Base-by-base conservation (phyloP, 2,329 filamentous ascomycete genomes). In the Trichoderma gracile region DNA sequence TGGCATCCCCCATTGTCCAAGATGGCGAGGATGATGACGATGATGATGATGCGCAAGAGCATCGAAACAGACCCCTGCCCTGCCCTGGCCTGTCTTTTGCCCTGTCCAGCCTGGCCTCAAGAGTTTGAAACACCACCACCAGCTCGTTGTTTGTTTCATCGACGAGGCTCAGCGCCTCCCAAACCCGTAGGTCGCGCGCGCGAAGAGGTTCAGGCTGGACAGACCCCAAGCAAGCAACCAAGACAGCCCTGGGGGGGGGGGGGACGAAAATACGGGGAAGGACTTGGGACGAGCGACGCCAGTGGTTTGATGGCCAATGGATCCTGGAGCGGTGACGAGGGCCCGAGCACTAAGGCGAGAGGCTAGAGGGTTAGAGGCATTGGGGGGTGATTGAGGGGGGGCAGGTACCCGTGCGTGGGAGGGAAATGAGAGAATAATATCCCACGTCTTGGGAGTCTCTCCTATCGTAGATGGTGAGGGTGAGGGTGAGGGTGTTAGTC, bases 341-440 rank as follows among this genome's bases (percentile, higher is more conserved):
- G 45, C 46, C 45, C 30, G 30, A 38, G 42, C 45, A 47, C 57
- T 47, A 47, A 60, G 21, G 33, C 33, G 33, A 38, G 33, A 38
- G 33, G 33, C 33, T 38, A 38, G 33, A 38, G 33, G 33, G 30
- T 5, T 38, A 38, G 33, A 38, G 33, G 33, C 33, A 61, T 61
- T 45, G 30, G 52, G 58, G 30, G 30, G 30, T 6, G 30, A 9
- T 9, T 30, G 6, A 9, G 30, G 30, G 27, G 47, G 58, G 58
- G 58, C 49, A 62, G 58, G 58, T 62, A 62, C 40, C 58, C 49
- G 58, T 46, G 43, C 58, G 19, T 45, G 30, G 33, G 30, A 52
- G 58, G 53, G 45, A 62, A 62, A 62, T 62, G 49, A 62, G 47
- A 61, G 40, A 50, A 52, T 38, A 57, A 58, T 62, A 62, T 62